phyloP scores from a whole-genome alignment of 2,329 filamentous ascomycete genomes.

The Meredithiella fracta region DNA sequence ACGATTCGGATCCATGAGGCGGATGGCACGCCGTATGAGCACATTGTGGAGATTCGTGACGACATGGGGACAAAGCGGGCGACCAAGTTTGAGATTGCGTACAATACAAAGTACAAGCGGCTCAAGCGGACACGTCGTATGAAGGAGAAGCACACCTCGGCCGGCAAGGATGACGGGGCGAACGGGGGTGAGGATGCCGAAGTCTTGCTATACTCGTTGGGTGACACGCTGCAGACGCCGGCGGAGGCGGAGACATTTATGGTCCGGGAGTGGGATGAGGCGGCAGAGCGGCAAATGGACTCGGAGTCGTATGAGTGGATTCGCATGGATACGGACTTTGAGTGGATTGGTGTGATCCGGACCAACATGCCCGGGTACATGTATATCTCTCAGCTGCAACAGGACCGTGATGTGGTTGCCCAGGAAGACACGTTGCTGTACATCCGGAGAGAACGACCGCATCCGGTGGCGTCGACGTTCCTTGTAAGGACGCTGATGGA shows the following conservation, averaged over 20 bases:
- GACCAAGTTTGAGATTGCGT: slow-evolving; percentile 79
- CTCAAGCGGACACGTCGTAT: slow-evolving; percentile 74
- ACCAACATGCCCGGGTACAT: slow-evolving; percentile 82
- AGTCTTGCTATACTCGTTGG: slow-evolving; percentile 69
- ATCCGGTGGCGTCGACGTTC: slow-evolving; percentile 75
- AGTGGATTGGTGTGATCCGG: slow-evolving; percentile 83
- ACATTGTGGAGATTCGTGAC: slow-evolving; percentile 90
- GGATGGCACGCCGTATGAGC: slow-evolving; percentile 93
- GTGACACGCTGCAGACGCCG: slow-evolving; percentile 70
- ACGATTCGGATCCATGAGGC: slow-evolving; percentile 96
- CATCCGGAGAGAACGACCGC: slow-evolving; percentile 48
- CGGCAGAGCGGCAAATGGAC: slow-evolving; percentile 82
- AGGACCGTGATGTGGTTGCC: slow-evolving; percentile 93
- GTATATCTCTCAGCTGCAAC: slow-evolving; percentile 93
- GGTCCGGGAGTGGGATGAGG: slow-evolving; percentile 73
- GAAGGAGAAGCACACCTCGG: slow-evolving; percentile 45
- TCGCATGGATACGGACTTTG: slow-evolving; percentile 91
- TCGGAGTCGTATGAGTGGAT: slow-evolving; percentile 98
- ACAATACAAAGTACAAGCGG: slow-evolving; percentile 98
- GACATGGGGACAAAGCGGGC: slow-evolving; percentile 47
- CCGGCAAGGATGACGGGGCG: slow-evolving; percentile 21
- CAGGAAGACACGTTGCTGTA: slow-evolving; percentile 62
- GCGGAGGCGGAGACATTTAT: slow-evolving; percentile 75
- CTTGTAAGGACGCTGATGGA: slow-evolving; percentile 82
- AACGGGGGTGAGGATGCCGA: slow-evolving; percentile 24